These are phyloP conservation scores for Salix koriyanagi DNA, from an alignment of 345 rosid species.

Conservation along the genomic window DNA sequence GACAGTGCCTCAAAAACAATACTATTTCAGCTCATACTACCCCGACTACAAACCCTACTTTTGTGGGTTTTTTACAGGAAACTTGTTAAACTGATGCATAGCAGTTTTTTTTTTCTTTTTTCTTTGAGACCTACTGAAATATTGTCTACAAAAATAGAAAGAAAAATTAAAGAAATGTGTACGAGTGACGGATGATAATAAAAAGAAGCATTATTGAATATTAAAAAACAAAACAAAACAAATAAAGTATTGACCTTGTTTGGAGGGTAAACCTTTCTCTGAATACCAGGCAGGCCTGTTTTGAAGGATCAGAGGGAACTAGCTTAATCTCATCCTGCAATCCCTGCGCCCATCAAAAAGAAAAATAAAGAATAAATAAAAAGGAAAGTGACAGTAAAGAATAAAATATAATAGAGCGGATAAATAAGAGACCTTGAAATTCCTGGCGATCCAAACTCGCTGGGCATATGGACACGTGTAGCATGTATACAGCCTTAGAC, in stretches of 20 bases:
- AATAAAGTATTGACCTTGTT: conserved; percentile 52
- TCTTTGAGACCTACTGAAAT: too few relatives aligned
- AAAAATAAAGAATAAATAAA: neutral
- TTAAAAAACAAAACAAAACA: too few relatives aligned
- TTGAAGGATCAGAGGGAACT: conserved; percentile 70
- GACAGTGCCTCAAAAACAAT: neutral
- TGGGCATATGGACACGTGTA: conserved; percentile 74
- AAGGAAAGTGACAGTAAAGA: neutral
- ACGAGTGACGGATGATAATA: neutral
- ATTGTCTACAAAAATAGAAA: neutral
- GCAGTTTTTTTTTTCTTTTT: too few relatives aligned
- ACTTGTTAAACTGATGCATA: neutral
- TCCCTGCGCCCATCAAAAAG: conserved; percentile 45
- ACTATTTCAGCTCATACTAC: neutral
- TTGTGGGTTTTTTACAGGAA: neutral
- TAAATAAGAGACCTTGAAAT: conserved; percentile 53
- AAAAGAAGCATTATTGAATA: neutral
- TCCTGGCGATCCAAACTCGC: conserved; percentile 94
- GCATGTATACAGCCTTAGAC: conserved; percentile 55
- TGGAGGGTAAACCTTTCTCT: conserved; percentile 72
- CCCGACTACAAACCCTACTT: neutral
- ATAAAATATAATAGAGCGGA: neutral
- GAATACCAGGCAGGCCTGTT: conserved; percentile 86
- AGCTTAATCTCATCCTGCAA: conserved; percentile 72
- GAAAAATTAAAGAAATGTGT: neutral